phyloP scores from a whole-genome alignment of 2,329 filamentous ascomycete genomes.

The Aspergillus udagawae region DNA sequence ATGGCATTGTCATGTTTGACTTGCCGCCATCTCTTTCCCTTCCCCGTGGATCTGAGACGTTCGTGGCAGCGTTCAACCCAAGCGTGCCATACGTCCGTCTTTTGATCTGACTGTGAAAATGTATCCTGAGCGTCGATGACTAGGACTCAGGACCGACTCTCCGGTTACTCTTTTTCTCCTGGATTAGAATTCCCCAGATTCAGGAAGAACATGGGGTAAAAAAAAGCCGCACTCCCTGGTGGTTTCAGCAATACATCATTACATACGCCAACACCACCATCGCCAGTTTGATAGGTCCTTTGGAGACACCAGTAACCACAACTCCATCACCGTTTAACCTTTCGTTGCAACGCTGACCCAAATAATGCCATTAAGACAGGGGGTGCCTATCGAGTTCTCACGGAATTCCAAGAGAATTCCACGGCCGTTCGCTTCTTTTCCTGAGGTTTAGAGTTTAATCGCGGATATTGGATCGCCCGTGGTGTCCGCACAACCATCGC shows the following conservation, averaged over 20 bases:
- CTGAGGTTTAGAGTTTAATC: conserved; percentile 1
- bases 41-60: background rate
- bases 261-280: background rate
- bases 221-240: background rate
- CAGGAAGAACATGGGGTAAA: background rate
- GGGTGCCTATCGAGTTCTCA: background rate
- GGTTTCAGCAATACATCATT: background rate
- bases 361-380: background rate
- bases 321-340: background rate
- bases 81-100: background rate
- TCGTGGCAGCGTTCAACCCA: background rate
- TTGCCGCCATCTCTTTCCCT: background rate
- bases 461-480: conserved; percentile 5
- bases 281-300: background rate
- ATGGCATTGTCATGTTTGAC: background rate
- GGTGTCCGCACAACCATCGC: conserved; percentile 3
- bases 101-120: background rate
- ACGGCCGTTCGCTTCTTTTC: background rate
- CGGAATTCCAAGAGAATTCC: background rate
- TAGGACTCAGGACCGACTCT: background rate
- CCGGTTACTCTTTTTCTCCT: background rate
- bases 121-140: background rate
- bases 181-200: background rate
- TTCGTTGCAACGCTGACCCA: background rate
- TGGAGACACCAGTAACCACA: background rate